These are phyloP conservation scores for Ananas comosus DNA, from an alignment of 176 grass and related monocot genomes.

Conservation along the genomic window DNA sequence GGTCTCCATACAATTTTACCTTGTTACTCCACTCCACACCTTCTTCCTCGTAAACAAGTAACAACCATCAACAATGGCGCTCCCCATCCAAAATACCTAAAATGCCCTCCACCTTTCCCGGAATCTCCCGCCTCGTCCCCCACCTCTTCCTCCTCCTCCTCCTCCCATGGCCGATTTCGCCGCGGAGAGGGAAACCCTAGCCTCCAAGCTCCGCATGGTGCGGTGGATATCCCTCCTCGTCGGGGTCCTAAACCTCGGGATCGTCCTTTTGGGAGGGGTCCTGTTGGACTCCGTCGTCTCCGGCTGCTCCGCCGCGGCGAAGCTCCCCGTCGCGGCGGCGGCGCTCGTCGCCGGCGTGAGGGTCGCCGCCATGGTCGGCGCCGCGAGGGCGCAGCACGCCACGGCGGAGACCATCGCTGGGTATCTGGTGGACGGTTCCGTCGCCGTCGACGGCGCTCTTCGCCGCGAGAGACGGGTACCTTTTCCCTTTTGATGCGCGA, in stretches of 20 bases:
- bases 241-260: slow-evolving; percentile 45
- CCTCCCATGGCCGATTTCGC: slow-evolving; percentile 14
- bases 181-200: slow-evolving; percentile 7
- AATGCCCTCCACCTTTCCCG: slow-evolving; percentile 31
- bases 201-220: slow-evolving; percentile 70
- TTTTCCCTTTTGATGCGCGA: background rate
- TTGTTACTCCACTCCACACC: slow-evolving; percentile 17
- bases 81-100: slow-evolving; percentile 34
- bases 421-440: slow-evolving; percentile 37
- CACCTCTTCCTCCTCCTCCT: slow-evolving; percentile 29
- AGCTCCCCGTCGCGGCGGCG: slow-evolving; percentile 34
- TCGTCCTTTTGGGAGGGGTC: slow-evolving; percentile 56
- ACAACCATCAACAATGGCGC: slow-evolving; percentile 33
- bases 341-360: slow-evolving; percentile 46
- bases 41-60: slow-evolving; percentile 9
- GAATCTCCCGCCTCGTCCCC: slow-evolving; percentile 31
- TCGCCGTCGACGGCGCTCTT: slow-evolving; percentile 55
- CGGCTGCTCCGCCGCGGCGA: slow-evolving; percentile 27
- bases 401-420: slow-evolving; percentile 72
- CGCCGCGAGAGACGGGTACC: slow-evolving; percentile 84
- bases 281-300: slow-evolving; percentile 39
- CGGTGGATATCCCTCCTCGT: slow-evolving; percentile 60
- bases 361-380: slow-evolving; percentile 63
- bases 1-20: slow-evolving; percentile 14
- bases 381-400: slow-evolving; percentile 74